Conservation (phyloP, 2,329 filamentous ascomycete genomes). For the Beauveria asiatica region DNA sequence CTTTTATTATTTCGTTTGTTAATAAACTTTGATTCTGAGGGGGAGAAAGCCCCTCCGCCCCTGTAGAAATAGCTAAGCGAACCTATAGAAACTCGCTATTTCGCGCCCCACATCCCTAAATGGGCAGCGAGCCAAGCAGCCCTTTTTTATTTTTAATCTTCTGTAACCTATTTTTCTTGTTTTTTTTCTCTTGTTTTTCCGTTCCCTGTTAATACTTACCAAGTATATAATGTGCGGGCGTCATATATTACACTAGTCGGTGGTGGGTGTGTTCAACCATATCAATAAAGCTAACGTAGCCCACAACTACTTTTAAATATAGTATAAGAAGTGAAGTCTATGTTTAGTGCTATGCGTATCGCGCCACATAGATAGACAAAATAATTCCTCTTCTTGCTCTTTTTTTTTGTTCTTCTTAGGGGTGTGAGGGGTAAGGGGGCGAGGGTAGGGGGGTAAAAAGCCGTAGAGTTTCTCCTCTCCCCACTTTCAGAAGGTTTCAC, state of each 20-base stretch:
- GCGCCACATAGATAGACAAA: too few species aligned
- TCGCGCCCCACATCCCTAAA: constrained; percentile 6
- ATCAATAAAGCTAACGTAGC: too few species aligned
- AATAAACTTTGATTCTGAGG: not conserved
- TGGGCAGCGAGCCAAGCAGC: not conserved
- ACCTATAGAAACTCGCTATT: constrained; percentile 1
- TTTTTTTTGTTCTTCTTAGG: too few species aligned
- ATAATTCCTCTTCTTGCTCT: too few species aligned
- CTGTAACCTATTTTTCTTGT: not conserved
- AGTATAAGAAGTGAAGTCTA: too few species aligned
- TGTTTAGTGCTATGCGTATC: too few species aligned
- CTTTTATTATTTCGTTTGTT: not conserved
- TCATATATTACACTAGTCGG: too few species aligned
- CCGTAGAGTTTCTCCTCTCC: too few species aligned
- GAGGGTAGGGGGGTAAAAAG: too few species aligned
- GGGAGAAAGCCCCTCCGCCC: not conserved
- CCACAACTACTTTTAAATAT: too few species aligned
- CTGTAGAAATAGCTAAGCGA: not conserved
- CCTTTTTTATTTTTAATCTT: not conserved
- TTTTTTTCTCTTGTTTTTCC: not conserved
- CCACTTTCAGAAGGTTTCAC: too few species aligned
- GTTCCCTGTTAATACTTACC: not conserved
- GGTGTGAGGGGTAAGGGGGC: too few species aligned
- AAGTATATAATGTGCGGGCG: not conserved
- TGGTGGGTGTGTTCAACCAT: not conserved